Evolutionary conservation across 495 filamentous ascomycete species (phyloP), one percentile per base, ranked within the genome.

Genomic region (Annulohypoxylon maeteangense): DNA sequence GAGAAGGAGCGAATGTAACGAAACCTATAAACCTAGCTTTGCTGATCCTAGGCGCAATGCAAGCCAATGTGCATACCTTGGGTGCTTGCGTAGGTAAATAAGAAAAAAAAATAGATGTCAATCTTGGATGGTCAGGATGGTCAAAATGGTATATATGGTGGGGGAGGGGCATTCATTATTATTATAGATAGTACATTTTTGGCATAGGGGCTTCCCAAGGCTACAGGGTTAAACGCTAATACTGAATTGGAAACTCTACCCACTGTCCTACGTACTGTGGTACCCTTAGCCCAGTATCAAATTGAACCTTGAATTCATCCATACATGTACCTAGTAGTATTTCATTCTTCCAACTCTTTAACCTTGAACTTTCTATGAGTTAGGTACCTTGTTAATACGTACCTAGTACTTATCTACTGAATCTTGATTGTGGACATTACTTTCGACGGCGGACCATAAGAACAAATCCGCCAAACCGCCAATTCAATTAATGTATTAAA

Each of bases 81-180:
- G n/a, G 40, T 42, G 50, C 40, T 18, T 44, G 20, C 1, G 40
- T 42, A 56, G 25, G 58, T 11, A 42, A 40, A 18, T 40, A 57
- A 57, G 7, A 18, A 20, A 56, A 22, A 23, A 40, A 40, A 18
- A 36, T 29, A 55, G 42, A 55, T 22, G 23, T 20, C 6, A 55
- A 42, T 44, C 58, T 32, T 16, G 20, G 53, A 54, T 63, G 45
- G 60, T 57, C 60, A 54, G 64, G 64, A n/a, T n/a, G n/a, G n/a
- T n/a, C n/a, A n/a, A n/a, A n/a, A n/a, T n/a, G n/a, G n/a, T n/a
- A n/a, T n/a, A n/a, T n/a, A 45, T 69, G 45, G 60, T 57, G 67
- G 64, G 64, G 64, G 64, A 65, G 67, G 67, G 60, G 61, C 47
- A 70, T 53, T 63, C 31, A 32, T 23, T 12, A 61, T 47, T 31